Evolutionary conservation across 768 basidiomycete genomes (phyloP), one percentile per base, ranked within the genome.

Genomic region (Boletus tomentosulus): DNA sequence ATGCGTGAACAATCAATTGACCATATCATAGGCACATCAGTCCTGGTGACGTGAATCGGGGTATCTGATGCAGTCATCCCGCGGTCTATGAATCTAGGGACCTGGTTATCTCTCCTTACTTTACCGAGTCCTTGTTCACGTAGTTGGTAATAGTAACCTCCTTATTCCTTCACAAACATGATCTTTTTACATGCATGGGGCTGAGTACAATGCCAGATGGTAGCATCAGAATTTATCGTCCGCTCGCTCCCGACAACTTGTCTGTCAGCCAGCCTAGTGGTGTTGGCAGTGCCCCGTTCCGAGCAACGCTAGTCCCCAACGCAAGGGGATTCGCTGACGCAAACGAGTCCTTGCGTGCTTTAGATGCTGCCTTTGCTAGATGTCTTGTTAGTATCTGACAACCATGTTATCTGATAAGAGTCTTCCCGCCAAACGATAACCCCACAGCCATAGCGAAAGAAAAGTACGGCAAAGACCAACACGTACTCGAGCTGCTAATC

Each of bases 261-360:
- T 80, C 84, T 22, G 90, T 85, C 48, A 92, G 67, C 90, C 90
- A 92, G 7, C 84, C 86, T 2, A 92, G 71, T 8, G 89, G 89
- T 37, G 86, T 84, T 61, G 83, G 86, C 52, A 88, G 62, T 47
- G 78, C 72, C 43, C 79, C 79, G 61, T 83, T 80, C 53, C 85
- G 74, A 27, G 82, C 76, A n/a, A 78, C 76, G 7, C 71, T 68
- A 41, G 79, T 78, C 22, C 89, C 88, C 33, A 92, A 70, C 9
- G 90, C 83, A 38, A 93, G 78, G 8, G 91, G 91, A 62, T 93
- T 91, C 16, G 91, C 81, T n/a, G 89, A 84, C 28, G 80, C 73
- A 66, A 83, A 91, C 1, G 91, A 90, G 56, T 89, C 86, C 60
- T 84, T 89, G 57, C 91, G 79, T 34, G 83, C 80, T 60, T 83